Percentiles rank a stretch among this genome's conserved stretches.
These are phyloP conservation scores for Tothia fuscella DNA, from an alignment of 2,329 filamentous ascomycete species.

Conservation along the genomic window DNA sequence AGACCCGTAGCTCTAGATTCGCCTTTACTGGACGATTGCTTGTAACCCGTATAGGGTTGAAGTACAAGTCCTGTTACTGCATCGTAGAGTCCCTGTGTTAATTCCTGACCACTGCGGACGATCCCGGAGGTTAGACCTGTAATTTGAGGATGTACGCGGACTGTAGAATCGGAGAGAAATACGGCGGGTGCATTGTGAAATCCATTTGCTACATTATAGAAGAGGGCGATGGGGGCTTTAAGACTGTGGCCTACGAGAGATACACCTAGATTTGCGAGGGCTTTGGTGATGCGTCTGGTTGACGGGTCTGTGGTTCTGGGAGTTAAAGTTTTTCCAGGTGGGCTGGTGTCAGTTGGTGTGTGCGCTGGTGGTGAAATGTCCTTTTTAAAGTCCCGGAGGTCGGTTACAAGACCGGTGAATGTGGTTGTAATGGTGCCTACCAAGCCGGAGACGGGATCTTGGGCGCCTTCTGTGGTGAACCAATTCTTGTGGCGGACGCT, in stretches of 20 bases:
- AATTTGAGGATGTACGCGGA: background rate
- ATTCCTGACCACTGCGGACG: background rate
- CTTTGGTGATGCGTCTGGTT: no score
- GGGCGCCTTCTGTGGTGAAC: background rate
- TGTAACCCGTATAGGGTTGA: background rate
- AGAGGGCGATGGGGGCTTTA: background rate
- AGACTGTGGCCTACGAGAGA: background rate
- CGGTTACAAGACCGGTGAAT: background rate
- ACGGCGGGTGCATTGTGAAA: constrained; percentile 5
- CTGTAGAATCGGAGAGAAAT: background rate
- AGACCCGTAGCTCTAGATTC: background rate
- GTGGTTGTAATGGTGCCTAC: background rate
- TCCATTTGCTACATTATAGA: constrained; percentile 7
- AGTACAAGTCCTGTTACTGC: background rate
- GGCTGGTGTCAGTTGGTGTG: background rate
- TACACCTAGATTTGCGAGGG: no score
- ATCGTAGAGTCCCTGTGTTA: background rate
- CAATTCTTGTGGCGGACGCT: background rate
- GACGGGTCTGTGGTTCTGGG: background rate
- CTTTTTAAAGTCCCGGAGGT: background rate
- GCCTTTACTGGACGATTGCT: background rate
- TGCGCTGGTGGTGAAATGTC: background rate
- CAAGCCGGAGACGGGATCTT: background rate
- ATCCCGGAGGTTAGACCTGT: background rate
- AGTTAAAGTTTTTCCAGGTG: background rate